Conservation (phyloP, 2,329 filamentous ascomycete species). For the Trichoderma citrinoviride region DNA sequence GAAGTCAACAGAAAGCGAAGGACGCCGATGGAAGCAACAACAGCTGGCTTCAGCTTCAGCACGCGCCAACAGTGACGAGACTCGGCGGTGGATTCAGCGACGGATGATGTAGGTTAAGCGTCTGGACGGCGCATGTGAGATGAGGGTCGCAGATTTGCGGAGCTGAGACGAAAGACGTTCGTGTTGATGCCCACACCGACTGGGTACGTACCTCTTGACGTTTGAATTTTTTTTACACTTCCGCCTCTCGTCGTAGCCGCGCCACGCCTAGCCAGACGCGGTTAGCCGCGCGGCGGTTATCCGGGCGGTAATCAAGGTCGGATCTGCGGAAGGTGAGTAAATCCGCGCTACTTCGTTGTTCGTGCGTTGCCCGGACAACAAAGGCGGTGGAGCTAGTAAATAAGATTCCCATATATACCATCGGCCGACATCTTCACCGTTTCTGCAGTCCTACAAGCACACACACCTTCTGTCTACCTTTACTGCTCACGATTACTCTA, state of each 20-base stretch:
- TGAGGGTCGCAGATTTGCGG: constrained; percentile 22
- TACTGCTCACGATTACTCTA: too few relatives aligned
- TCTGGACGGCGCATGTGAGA: constrained; percentile 15
- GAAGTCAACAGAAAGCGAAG: background rate
- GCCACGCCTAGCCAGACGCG: background rate
- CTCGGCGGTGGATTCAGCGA: constrained; percentile 7
- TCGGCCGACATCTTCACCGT: constrained; percentile 16
- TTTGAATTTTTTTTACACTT: background rate
- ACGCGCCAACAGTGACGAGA: background rate
- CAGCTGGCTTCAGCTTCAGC: background rate
- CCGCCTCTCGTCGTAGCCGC: background rate
- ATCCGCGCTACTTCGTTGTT: constrained; percentile 23
- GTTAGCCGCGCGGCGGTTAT: constrained; percentile 6
- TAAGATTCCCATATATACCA: constrained; percentile 39
- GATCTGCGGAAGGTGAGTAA: constrained; percentile 22
- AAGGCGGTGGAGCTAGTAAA: constrained; percentile 42
- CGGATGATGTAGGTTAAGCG: constrained; percentile 11
- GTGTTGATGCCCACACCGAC: constrained; percentile 15
- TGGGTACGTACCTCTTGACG: constrained; percentile 3
- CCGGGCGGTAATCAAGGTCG: constrained; percentile 25
- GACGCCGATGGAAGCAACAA: background rate
- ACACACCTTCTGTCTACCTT: too few relatives aligned
- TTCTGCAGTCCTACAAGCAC: constrained; percentile 25
- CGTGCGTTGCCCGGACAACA: constrained; percentile 40
- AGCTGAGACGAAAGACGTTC: background rate